phyloP scores from a whole-genome alignment of 176 grass and related monocot species.

The Guadua angustifolia region DNA sequence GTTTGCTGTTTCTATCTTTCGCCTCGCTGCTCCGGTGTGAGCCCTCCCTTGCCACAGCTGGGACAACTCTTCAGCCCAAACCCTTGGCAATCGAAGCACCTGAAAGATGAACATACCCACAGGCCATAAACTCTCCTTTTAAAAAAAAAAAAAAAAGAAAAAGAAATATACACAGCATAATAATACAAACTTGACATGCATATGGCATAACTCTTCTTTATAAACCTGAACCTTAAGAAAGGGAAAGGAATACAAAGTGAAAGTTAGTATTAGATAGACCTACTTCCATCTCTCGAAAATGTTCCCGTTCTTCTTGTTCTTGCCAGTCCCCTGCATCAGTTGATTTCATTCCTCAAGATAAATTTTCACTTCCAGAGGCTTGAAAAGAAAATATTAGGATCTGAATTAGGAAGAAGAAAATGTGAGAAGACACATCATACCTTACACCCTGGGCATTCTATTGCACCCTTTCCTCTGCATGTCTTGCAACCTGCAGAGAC shows the following conservation, averaged over 20 bases:
- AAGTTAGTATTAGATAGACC: background rate
- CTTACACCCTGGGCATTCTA: conserved; percentile 91
- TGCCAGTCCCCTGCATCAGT: conserved; percentile 71
- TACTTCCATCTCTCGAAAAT: conserved; percentile 99
- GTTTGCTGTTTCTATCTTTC: conserved; percentile 52
- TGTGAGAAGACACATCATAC: conserved; percentile 10
- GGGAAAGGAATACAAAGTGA: background rate
- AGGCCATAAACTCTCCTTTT: background rate
- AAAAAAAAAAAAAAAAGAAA: too few species aligned
- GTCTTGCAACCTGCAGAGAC: conserved; percentile 61
- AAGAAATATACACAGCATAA: too few species aligned
- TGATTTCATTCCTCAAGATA: background rate
- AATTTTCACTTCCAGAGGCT: background rate
- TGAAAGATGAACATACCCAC: conserved; percentile 20
- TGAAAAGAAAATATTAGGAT: background rate
- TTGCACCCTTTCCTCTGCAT: conserved; percentile 78
- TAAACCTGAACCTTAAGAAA: background rate
- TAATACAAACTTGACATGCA: too few species aligned
- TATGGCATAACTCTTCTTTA: too few species aligned
- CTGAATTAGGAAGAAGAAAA: too few species aligned
- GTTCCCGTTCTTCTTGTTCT: conserved; percentile 98
- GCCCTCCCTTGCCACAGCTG: conserved; percentile 73
- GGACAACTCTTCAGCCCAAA: conserved; percentile 88
- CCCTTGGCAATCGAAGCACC: conserved; percentile 91
- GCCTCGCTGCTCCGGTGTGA: conserved; percentile 87